phyloP scores from a whole-genome alignment of 2,329 filamentous ascomycete genomes.

The Talaromyces marneffei region DNA sequence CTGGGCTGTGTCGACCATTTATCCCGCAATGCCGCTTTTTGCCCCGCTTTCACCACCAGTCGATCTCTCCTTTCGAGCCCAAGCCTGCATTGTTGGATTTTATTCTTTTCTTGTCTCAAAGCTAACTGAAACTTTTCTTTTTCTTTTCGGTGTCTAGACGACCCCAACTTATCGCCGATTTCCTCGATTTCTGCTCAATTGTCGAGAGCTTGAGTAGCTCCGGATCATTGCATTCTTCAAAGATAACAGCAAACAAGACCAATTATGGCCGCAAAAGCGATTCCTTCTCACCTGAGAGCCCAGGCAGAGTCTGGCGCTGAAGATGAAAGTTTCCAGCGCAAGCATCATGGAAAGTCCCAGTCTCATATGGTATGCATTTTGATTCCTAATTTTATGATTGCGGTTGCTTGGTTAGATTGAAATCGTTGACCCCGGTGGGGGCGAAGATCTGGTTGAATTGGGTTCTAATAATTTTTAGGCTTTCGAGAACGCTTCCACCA shows the following conservation, averaged over 20 bases:
- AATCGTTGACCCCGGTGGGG: not conserved
- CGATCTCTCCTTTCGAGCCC: conserved; percentile 1
- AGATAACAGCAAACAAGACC: not conserved
- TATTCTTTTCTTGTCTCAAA: not conserved
- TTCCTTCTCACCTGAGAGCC: conserved; percentile 72
- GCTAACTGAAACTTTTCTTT: not conserved
- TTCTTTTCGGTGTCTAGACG: not conserved
- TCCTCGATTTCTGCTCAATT: not conserved
- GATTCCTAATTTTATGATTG: no score
- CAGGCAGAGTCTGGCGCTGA: conserved; percentile 47
- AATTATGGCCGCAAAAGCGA: conserved; percentile 66
- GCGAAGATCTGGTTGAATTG: not conserved
- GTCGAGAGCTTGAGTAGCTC: not conserved
- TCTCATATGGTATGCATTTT: conserved; percentile 53
- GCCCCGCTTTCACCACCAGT: conserved; percentile 7
- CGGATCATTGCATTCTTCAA: not conserved
- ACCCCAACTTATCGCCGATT: not conserved
- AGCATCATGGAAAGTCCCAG: conserved; percentile 52
- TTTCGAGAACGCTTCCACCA: conserved; percentile 98
- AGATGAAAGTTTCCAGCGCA: conserved; percentile 36
- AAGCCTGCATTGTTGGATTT: not conserved
- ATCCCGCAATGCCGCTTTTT: conserved; percentile 5
- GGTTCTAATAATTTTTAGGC: conserved; percentile 52
- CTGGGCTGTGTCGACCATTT: not conserved
- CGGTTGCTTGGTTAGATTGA: no score